phyloP scores from a whole-genome alignment of 2,329 filamentous ascomycete genomes.

The Grosmannia huntii region DNA sequence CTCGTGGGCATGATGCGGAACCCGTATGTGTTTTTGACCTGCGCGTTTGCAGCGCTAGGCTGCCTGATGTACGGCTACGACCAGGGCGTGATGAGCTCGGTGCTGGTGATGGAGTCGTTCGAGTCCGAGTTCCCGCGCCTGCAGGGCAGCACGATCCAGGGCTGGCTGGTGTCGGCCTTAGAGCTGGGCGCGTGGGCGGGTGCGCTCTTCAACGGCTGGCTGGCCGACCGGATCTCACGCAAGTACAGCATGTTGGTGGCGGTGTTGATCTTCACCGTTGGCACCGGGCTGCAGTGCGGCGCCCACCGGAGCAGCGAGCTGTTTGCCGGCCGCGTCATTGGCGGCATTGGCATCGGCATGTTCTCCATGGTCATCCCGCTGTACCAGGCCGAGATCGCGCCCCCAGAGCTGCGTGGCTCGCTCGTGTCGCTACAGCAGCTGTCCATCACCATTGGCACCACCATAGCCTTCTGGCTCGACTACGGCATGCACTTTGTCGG shows the following conservation, averaged over 20 bases:
- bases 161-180: conserved; percentile 53
- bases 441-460: conserved; percentile 23
- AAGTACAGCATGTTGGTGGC: conserved; percentile 59
- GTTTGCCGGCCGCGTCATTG: conserved; percentile 59
- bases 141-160: conserved; percentile 31
- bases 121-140: conserved; percentile 38
- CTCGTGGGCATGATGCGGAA: not conserved
- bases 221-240: conserved; percentile 57
- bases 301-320: conserved; percentile 45
- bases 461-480: conserved; percentile 27
- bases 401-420: conserved; percentile 5
- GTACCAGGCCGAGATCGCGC: conserved; percentile 9
- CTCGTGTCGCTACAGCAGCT: conserved; percentile 2
- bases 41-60: conserved; percentile 49
- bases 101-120: conserved; percentile 45
- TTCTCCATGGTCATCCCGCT: conserved; percentile 1
- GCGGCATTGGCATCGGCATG: conserved; percentile 18
- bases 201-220: conserved; percentile 53
- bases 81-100: conserved; percentile 64
- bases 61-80: conserved; percentile 59
- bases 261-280: conserved; percentile 53
- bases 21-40: conserved; percentile 38
- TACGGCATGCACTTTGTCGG: conserved; percentile 21
- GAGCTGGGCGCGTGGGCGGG: conserved; percentile 71
- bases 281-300: conserved; percentile 55